A percentile compares a stretch with the other conserved stretches of the same genome.
Conservation (phyloP, 345 rosid genomes). For the Cardamine occulta region DNA sequence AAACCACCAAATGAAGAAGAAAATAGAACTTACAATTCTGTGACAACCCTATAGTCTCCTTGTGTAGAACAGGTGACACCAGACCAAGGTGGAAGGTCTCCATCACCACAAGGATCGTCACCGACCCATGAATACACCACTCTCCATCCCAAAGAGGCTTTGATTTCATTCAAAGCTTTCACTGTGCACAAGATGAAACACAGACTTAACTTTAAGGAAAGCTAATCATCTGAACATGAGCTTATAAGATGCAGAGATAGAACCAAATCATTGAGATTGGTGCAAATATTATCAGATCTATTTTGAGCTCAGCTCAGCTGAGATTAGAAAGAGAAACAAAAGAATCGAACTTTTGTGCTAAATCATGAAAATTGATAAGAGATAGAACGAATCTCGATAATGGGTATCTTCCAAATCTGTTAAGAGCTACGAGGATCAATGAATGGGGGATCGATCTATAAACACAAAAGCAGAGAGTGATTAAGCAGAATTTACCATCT, state of each 20-base stretch:
- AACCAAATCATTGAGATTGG: not conserved
- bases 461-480: conserved; percentile 2
- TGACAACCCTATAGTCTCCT: conserved; percentile 91
- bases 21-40: conserved; percentile 61
- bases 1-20: not conserved
- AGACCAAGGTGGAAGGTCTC: conserved; percentile 87
- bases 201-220: not conserved
- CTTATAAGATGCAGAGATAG: not conserved
- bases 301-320: conserved; percentile 20
- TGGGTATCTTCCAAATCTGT: conserved; percentile 16
- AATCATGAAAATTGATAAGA: conserved; percentile 6
- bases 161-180: conserved; percentile 95
- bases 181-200: conserved; percentile 48
- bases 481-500: conserved; percentile 40
- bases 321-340: not conserved
- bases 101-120: conserved; percentile 97
- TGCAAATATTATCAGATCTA: conserved; percentile 29
- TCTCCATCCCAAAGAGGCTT: conserved; percentile 97
- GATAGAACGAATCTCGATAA: not conserved
- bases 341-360: conserved; percentile 6
- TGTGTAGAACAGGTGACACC: conserved; percentile 90
- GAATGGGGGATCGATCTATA: conserved; percentile 14
- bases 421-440: not conserved
- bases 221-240: not conserved
- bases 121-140: conserved; percentile 98